These are phyloP conservation scores for Emmonsia crescens DNA, from an alignment of 2,329 filamentous ascomycete genomes.

Conservation along the genomic window DNA sequence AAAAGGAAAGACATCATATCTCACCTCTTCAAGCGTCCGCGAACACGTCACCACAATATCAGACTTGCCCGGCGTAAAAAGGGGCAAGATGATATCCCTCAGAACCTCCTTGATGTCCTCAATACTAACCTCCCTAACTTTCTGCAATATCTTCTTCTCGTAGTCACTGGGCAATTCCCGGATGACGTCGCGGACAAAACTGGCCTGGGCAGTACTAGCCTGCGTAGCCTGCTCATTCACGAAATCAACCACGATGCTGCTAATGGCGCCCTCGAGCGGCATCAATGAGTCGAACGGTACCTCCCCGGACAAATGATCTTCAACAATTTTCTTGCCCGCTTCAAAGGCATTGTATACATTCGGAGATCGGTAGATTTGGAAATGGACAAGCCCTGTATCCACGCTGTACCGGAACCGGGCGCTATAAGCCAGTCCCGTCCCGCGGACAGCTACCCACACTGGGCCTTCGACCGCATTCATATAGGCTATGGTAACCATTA, in stretches of 20 bases:
- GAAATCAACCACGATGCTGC: conserved; percentile 72
- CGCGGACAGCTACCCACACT: conserved; percentile 85
- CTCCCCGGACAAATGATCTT: conserved; percentile 60
- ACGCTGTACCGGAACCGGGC: conserved; percentile 66
- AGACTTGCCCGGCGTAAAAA: conserved; percentile 69
- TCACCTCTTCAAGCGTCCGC: conserved; percentile 71
- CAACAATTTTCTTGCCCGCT: conserved; percentile 63
- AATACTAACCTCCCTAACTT: conserved; percentile 62
- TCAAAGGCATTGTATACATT: conserved; percentile 78
- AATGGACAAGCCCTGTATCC: conserved; percentile 69
- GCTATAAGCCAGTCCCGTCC: conserved; percentile 87
- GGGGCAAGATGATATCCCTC: conserved; percentile 61
- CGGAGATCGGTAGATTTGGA: conserved; percentile 81
- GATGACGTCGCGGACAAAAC: conserved; percentile 73
- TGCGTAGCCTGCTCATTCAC: conserved; percentile 85
- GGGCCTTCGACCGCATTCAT: conserved; percentile 90
- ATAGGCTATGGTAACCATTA: conserved; percentile 82
- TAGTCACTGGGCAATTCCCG: conserved; percentile 65
- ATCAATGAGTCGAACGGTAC: conserved; percentile 66
- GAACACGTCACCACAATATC: conserved; percentile 86
- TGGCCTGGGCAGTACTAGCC: conserved; percentile 67
- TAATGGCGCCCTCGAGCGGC: conserved; percentile 73
- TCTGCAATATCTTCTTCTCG: conserved; percentile 62
- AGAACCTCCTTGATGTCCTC: conserved; percentile 69
- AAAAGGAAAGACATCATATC: conserved; percentile 24